Conservation (phyloP, 805 yeast species). For the Wickerhamomyces rabaulensis region DNA sequence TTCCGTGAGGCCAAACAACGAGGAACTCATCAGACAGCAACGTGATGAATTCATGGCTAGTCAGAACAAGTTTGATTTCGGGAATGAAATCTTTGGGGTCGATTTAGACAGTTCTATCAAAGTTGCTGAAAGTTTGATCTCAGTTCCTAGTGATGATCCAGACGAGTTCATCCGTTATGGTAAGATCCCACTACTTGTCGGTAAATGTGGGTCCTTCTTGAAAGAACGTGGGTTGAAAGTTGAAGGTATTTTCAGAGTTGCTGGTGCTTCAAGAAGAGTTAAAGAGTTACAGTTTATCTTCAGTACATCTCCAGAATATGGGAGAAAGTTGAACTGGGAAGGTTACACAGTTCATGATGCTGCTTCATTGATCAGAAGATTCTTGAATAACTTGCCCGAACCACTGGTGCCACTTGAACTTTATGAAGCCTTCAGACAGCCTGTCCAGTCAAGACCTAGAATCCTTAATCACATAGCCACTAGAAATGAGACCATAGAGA, state of each 20-base stretch:
- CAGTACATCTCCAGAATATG: constrained; percentile 85
- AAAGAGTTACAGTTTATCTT: constrained; percentile 80
- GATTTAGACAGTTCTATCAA: constrained; percentile 64
- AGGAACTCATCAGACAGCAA: constrained; percentile 25
- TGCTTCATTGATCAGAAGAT: constrained; percentile 83
- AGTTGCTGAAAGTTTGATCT: constrained; percentile 73
- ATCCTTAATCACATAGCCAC: constrained; percentile 61
- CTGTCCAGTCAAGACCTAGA: constrained; percentile 58
- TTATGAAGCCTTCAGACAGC: constrained; percentile 76
- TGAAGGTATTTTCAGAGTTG: constrained; percentile 90
- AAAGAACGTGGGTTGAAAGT: constrained; percentile 73
- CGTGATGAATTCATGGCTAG: constrained; percentile 33
- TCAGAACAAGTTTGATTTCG: constrained; percentile 30
- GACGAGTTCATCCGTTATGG: constrained; percentile 77
- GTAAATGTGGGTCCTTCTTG: constrained; percentile 84
- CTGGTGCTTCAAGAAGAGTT: constrained; percentile 85
- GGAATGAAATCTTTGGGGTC: constrained; percentile 68
- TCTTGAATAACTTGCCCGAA: constrained; percentile 82
- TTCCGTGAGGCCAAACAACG: constrained; percentile 18
- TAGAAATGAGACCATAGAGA: constrained; percentile 40
- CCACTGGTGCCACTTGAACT: constrained; percentile 78
- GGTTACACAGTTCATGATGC: constrained; percentile 96
- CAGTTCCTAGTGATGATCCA: constrained; percentile 50
- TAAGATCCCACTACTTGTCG: constrained; percentile 87
- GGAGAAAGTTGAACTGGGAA: constrained; percentile 81